phyloP scores from a whole-genome alignment of 2,329 filamentous ascomycete species.

The Ceratocystis cacaofunesta region DNA sequence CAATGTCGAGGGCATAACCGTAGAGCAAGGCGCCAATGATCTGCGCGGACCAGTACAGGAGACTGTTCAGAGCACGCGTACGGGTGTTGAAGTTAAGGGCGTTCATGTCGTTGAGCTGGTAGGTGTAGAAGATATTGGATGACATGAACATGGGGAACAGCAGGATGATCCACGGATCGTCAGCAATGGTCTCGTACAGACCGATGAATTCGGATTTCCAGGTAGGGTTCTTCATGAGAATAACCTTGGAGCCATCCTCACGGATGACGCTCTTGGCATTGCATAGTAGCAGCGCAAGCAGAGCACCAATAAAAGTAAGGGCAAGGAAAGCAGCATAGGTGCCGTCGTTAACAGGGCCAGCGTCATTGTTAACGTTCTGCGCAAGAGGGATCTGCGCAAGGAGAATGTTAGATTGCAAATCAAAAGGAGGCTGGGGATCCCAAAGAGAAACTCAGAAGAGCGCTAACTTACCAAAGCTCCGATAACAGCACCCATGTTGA shows the following conservation, averaged over 20 bases:
- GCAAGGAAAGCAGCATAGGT: constrained; percentile 83
- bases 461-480: constrained; percentile 43
- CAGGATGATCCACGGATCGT: constrained; percentile 57
- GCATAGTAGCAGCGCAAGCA: constrained; percentile 53
- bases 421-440: neutral
- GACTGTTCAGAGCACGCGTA: constrained; percentile 51
- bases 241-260: constrained; percentile 62
- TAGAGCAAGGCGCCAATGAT: constrained; percentile 62
- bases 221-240: constrained; percentile 80
- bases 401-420: constrained; percentile 8
- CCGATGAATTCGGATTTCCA: constrained; percentile 69
- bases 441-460: neutral
- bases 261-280: constrained; percentile 61
- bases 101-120: constrained; percentile 42
- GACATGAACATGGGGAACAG: constrained; percentile 48
- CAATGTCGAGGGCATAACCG: constrained; percentile 54
- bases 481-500: constrained; percentile 82
- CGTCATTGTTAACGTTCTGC: constrained; percentile 49
- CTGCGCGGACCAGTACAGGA: constrained; percentile 67
- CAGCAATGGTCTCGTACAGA: constrained; percentile 55
- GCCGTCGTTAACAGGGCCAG: constrained; percentile 47
- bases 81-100: constrained; percentile 39
- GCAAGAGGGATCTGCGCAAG: constrained; percentile 46
- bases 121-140: constrained; percentile 42
- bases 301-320: constrained; percentile 60